Percentiles rank a stretch among this genome's conserved stretches.
phyloP scores from a whole-genome alignment of 345 rosid genomes.

The Salix udensis region DNA sequence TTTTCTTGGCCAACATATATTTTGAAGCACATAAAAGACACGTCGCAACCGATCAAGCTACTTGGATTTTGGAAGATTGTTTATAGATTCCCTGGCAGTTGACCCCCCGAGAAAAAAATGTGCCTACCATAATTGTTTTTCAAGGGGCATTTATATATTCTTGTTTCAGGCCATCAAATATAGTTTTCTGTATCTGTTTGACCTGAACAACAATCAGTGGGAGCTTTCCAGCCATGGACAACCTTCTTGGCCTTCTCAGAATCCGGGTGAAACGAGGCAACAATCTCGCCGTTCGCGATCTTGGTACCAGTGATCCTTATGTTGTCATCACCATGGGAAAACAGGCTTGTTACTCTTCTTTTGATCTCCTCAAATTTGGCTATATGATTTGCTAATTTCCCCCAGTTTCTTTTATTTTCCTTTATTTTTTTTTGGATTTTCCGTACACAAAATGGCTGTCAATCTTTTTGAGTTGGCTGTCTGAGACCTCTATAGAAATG shows the following conservation, averaged over 20 bases:
- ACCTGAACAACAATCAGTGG: background rate
- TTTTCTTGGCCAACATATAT: background rate
- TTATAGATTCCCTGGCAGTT: background rate
- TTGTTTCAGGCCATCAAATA: background rate
- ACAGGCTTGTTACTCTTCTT: constrained; percentile 4
- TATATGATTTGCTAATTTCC: background rate
- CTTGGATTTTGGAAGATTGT: background rate
- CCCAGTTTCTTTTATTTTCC: background rate
- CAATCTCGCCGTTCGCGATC: constrained; percentile 39
- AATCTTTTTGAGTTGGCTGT: background rate
- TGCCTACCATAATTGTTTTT: background rate
- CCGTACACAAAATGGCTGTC: background rate
- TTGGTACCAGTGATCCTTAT: constrained; percentile 38
- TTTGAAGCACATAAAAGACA: background rate
- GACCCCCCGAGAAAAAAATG: background rate
- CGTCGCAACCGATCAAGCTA: background rate
- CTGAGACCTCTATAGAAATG: background rate
- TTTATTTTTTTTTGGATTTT: background rate
- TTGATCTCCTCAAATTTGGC: background rate
- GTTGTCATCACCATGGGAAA: constrained; percentile 28
- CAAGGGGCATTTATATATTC: background rate
- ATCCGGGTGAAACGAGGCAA: constrained; percentile 27
- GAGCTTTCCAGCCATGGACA: constrained; percentile 7
- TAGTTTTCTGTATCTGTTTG: background rate
- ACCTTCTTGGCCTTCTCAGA: constrained; percentile 32